Base-by-base conservation (phyloP, 441 rosid genomes). In the Erodium texanum region DNA sequence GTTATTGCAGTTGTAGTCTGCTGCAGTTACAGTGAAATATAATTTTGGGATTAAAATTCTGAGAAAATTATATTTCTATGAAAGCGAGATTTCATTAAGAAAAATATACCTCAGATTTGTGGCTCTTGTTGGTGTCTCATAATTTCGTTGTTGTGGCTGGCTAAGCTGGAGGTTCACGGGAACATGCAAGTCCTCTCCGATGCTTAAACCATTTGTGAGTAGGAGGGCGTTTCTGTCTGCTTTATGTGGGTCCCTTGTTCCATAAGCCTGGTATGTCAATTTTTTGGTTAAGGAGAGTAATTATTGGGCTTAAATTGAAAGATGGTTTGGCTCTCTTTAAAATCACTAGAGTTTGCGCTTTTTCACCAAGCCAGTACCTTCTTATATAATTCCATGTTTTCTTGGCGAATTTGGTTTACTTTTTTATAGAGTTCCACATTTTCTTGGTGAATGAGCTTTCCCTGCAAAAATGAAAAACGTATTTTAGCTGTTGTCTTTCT, bases 131-230 rank as follows among this genome's bases (percentile, higher is more conserved):
- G 85, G 81, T 63, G 83, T 75, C 73, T 89, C 84, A 1, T 79
- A 79, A 69, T 71, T 82, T 69, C 83, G 88, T 72, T 84, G 88
- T 72, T 81, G 84, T 70, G 97, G 96, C 81, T 93, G 98, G 83
- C 97, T 89, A 69, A 87, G 94, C 80, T 89, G 96, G 82, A 93
- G 97, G 71, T 80, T 79, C 68, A 88, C 86, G 68, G 84, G 90
- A 71, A 69, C 83, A 71, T 76, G 76, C 18, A 82, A 78, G 75
- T 85, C 94, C 71, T 84, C 91, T 64, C 68, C 82, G 65, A 68
- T 78, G 69, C 65, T 75, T 68, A 73, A 77, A 76, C 81, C 82
- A 74, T 84, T 84, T 70, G 76, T 78, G 68, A 77, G 80, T 68
- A n/a, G 59, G 16, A 82, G 75, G 48, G 48, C 9, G 75, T 71